Evolutionary conservation across 2,329 filamentous ascomycete genomes (phyloP), one percentile per base, ranked within the genome.

Genomic region (Fusarium sp.): DNA sequence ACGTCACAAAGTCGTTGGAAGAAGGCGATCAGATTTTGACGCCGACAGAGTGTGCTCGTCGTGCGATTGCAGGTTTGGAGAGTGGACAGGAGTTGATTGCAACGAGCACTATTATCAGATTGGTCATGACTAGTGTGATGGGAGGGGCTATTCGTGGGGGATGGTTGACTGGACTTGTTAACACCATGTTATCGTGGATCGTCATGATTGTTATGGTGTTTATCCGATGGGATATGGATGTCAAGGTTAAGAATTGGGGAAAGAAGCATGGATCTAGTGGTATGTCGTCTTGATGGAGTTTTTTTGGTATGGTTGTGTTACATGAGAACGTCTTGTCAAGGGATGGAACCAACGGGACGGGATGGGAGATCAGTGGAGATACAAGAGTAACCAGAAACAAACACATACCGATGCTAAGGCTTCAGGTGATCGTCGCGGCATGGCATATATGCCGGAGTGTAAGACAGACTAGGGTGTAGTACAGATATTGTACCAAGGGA

Each of bases 181-280:
- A 73, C 16, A 73, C 71, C 0, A 27, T 73, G 20, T 27, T 73
- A 7, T 56, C 64, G 0, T 73, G 71, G 71, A n/a, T 72, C 35
- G 71, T 73, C 3, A 69, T 74, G 71, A 27, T 74, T 14, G 71
- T 73, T 1, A 74, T 73, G 71, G 57, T 74, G 1, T 73, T 73
- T 27, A 73, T 72, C 9, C 27, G 71, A 4, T 73, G 71, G 71
- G 71, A 74, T 11, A 73, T 73, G 71, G 71, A 73, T 6, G 51
- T 53, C 5, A 73, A 74, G 27, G 71, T 73, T 4, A 53, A 46
- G 2, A 72, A 60, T 3, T 73, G 71, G 71, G 71, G 71, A 1
- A 69, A 38, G 51, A 64, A 61, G 33, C 64, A 73, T 17, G 71
- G 71, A 0, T 17, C 67, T 3, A 74, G 51, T 24, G 71, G 71